Base-by-base conservation (phyloP, 2,329 filamentous ascomycete genomes). In the Scedosporium minutisporum region DNA sequence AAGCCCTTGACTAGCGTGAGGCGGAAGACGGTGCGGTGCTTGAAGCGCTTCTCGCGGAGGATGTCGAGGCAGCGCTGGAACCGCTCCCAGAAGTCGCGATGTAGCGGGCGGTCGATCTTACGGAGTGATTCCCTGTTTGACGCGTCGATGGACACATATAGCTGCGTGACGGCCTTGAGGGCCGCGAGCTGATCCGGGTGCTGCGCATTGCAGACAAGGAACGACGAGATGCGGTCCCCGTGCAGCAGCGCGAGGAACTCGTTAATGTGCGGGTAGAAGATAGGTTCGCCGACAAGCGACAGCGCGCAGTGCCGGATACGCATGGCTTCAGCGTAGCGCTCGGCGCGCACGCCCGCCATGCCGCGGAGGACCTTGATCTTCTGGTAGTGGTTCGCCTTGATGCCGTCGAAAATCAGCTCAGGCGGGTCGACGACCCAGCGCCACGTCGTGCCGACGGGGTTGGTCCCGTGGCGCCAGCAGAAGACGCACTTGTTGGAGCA, bases 401-500 rank as follows among this genome's bases (percentile, higher is more conserved):
- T 91, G 58, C 93, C 93, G 44, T 89, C 78, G 71, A 97, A 96
- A 68, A 97, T 96, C 69, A 92, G 75, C 25, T 96, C 89, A 0
- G 93, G 93, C 0, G 91, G 88, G 71, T 97, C 95, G 33, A 97
- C 91, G 60, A 93, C 86, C 93, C 93, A 99, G 65, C 93, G 87
- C 93, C 95, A 97, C 4, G 89, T 96, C 2, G 95, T 97, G 58
- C 93, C 93, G 0, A 97, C 95, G 0, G 93, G 93, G 72, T 97
- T 99, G 0, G 95, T 97, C 61, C 93, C 95, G 72, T 97, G 95
- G 6, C 95, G 87, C 95, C 93, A 99, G 81, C 93, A 99, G 75
- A 97, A 99, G 67, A 99, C 91, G 74, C 95, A 97, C 74, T 99
- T 97, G 79, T 97, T 97, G 65, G 89, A 95, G 80, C 93, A 99